Percentiles rank a stretch among this genome's conserved stretches.
Evolutionary conservation across 1,284 basidiomycete genomes (phyloP).

Genomic region (Apiotrichum mycotoxinovorans): DNA sequence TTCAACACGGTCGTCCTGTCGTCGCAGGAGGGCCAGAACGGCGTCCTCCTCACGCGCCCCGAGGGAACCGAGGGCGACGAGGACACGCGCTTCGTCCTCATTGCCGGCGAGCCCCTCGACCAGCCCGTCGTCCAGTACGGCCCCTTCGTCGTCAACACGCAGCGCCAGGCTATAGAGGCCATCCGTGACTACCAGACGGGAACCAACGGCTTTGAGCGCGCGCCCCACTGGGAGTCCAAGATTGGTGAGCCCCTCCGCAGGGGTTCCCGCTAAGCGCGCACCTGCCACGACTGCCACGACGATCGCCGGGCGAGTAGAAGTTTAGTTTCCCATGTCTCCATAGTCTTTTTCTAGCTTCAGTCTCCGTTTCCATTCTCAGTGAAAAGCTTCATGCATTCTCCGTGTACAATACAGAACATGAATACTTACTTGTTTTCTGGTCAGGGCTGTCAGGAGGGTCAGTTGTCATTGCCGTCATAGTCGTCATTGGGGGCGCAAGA

Average conservation of each 20-base stretch:
- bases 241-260: constrained; percentile 56
- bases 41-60: constrained; percentile 45
- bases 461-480: no score
- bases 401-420: no score
- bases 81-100: constrained; percentile 69
- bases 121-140: constrained; percentile 70
- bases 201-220: constrained; percentile 86
- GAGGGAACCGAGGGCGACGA: constrained; percentile 55
- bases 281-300: background rate
- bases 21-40: constrained; percentile 37
- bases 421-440: no score
- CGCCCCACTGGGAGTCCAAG: constrained; percentile 78
- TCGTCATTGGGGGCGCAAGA: no score
- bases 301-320: no score
- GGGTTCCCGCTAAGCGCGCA: background rate
- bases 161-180: constrained; percentile 76
- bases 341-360: background rate
- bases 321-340: background rate
- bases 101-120: constrained; percentile 84
- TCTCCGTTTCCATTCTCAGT: no score
- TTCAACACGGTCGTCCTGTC: constrained; percentile 69
- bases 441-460: no score
- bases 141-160: constrained; percentile 69
- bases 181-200: constrained; percentile 75
- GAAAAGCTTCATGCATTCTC: no score